Base-by-base conservation (phyloP, 306 rosid genomes). In the Lathyrus sativus region DNA sequence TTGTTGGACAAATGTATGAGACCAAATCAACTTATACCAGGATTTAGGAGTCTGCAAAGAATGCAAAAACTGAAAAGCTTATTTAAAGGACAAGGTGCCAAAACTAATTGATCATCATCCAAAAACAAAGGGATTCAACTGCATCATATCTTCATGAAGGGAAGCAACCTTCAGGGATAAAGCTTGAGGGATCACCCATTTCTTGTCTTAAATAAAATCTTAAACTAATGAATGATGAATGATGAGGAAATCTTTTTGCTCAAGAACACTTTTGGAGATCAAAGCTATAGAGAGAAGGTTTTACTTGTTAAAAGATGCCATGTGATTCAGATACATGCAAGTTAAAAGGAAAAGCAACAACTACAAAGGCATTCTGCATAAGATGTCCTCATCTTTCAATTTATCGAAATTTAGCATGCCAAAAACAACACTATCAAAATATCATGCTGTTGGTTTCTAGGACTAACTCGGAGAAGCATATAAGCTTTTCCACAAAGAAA, bases 401-500 rank as follows among this genome's bases (percentile, higher is more conserved):
- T 35, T 44, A 69, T 62, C 10, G 13, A 62, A 54, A 69, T 11
- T 3, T n/a, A 59, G 58, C 11, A 28, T 13, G 43, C 35, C 17
- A 46, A 26, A 58, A 26, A 22, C 18, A 42, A 26, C 7, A 66
- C 18, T 9, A 13, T 13, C 11, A 9, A 22, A 11, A 26, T 57
- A 49, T 53, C 46, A 24, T 13, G 68, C 24, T 18, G 70, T 19
- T 10, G 19, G 41, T 28, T 54, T 57, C 67, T 17, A 6, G 41
- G 29, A 70, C 85, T 63, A 73, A 84, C 95, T 72, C 86, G 87
- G 67, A 88, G 89, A 66, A 91, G 68, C 91, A 88, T 86, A 63
- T 89, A 88, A 74, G 95, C 90, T 75, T 86, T 91, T 9, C 92
- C 95, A 69, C 88, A 86, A 14, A 88, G 85, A 74, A 91, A 59